Percentiles rank a stretch among this genome's conserved stretches.
Evolutionary conservation across 768 basidiomycete species (phyloP).

Genomic region (Rhodocollybia butyracea): DNA sequence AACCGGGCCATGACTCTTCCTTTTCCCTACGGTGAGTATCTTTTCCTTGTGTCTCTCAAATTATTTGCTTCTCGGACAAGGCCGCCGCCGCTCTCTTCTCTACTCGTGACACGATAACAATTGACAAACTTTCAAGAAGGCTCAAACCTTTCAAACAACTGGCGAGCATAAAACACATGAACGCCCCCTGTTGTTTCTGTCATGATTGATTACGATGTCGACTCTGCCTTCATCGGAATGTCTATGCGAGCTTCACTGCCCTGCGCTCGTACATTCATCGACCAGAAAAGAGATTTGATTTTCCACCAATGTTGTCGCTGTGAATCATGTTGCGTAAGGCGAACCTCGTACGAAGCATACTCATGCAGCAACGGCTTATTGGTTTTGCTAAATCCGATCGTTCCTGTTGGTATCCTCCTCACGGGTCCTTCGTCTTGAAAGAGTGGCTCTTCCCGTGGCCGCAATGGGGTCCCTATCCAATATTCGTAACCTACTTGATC

Average conservation of each 20-base stretch:
- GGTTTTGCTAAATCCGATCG: too few species aligned
- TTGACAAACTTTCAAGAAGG: slow-evolving; percentile 18
- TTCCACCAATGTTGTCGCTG: slow-evolving; percentile 43
- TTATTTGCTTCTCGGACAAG: too few species aligned
- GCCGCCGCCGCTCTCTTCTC: background rate
- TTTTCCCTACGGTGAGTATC: too few species aligned
- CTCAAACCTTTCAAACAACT: slow-evolving; percentile 33
- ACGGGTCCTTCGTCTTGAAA: slow-evolving; percentile 28
- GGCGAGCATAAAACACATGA: slow-evolving; percentile 35
- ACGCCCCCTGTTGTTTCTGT: slow-evolving; percentile 35
- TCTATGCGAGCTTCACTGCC: slow-evolving; percentile 33
- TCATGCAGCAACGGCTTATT: too few species aligned
- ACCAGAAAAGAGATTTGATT: slow-evolving; percentile 27
- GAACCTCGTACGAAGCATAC: too few species aligned
- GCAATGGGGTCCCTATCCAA: slow-evolving; percentile 29
- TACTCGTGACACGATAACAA: background rate
- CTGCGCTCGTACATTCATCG: slow-evolving; percentile 28
- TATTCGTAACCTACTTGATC: slow-evolving; percentile 24
- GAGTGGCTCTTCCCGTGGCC: slow-evolving; percentile 38
- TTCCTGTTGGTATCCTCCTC: slow-evolving; percentile 31
- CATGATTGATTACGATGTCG: slow-evolving; percentile 32
- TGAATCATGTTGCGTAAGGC: slow-evolving; percentile 46
- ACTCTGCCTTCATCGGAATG: slow-evolving; percentile 8
- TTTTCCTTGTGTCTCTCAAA: too few species aligned
- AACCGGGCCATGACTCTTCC: too few species aligned